Percentiles rank a stretch among this genome's conserved stretches.
Evolutionary conservation across 2,329 filamentous ascomycete species (phyloP).

Genomic region (Aspergillus versicolor): DNA sequence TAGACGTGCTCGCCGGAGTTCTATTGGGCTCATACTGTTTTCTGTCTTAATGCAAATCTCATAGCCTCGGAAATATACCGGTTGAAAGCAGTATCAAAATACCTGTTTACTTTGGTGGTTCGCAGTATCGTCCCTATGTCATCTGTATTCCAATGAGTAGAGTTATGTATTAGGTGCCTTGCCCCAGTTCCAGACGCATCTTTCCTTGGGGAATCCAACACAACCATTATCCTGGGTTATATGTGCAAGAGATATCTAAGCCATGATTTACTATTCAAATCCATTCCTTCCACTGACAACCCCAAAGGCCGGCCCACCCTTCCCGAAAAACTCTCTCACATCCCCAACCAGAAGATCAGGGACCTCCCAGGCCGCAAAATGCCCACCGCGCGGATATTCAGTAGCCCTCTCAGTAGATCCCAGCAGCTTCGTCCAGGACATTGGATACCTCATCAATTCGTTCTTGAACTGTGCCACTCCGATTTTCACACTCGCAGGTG

Average conservation of each 20-base stretch:
- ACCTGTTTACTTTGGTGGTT: not conserved
- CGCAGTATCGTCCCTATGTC: not conserved
- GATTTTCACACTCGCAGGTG: conserved; percentile 49
- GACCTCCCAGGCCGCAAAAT: conserved; percentile 55
- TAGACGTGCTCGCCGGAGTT: conserved; percentile 44
- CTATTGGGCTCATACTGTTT: conserved; percentile 27
- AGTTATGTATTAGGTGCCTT: not conserved
- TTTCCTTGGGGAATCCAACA: not conserved
- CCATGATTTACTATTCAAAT: conserved; percentile 21
- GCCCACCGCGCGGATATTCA: conserved; percentile 48
- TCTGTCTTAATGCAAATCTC: conserved; percentile 18
- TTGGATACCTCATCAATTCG: conserved; percentile 52
- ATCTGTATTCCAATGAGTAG: not conserved
- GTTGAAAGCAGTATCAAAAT: conserved; percentile 2
- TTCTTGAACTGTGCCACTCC: conserved; percentile 53
- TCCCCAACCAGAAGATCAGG: conserved; percentile 49
- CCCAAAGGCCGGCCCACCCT: conserved; percentile 37
- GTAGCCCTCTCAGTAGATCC: conserved; percentile 53
- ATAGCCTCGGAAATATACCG: conserved; percentile 16
- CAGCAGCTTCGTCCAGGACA: conserved; percentile 51
- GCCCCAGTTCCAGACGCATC: not conserved
- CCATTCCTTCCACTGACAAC: conserved; percentile 36
- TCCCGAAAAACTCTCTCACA: conserved; percentile 50
- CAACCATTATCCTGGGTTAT: not conserved
- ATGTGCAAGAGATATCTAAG: not conserved